Conservation (phyloP, 2,329 filamentous ascomycete species). For the Septoria linicola region DNA sequence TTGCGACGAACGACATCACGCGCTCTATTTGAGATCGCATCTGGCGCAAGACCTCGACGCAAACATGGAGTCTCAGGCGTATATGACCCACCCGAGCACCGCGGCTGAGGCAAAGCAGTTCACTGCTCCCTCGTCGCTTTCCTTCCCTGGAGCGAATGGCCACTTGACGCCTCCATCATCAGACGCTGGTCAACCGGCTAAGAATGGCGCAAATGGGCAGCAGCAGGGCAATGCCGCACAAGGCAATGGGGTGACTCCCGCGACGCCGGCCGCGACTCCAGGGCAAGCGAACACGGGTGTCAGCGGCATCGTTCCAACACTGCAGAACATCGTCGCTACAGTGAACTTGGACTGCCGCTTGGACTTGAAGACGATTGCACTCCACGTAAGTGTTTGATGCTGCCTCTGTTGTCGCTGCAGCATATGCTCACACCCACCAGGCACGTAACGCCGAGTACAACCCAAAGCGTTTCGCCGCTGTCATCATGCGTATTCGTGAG, state of each 20-base stretch:
- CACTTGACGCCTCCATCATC: constrained; percentile 79
- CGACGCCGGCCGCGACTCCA: constrained; percentile 89
- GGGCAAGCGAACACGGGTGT: constrained; percentile 63
- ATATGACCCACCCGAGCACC: constrained; percentile 87
- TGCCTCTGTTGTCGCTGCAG: neutral
- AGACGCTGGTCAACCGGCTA: constrained; percentile 61
- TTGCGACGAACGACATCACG: constrained; percentile 3
- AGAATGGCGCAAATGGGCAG: constrained; percentile 51
- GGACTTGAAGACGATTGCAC: constrained; percentile 97
- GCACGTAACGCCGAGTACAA: constrained; percentile 94
- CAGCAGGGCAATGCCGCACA: constrained; percentile 46
- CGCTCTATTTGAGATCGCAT: neutral
- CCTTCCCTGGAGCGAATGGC: constrained; percentile 74
- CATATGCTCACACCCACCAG: constrained; percentile 5
- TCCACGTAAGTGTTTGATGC: constrained; percentile 56
- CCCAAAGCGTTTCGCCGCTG: constrained; percentile 61
- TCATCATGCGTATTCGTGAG: constrained; percentile 98
- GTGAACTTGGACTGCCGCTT: constrained; percentile 96
- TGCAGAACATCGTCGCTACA: constrained; percentile 64
- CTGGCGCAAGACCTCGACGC: constrained; percentile 13
- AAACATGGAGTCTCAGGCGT: constrained; percentile 67
- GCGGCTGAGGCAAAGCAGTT: constrained; percentile 94
- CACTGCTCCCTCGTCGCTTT: constrained; percentile 86
- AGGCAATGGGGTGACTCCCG: constrained; percentile 74
- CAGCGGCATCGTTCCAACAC: constrained; percentile 40